Percentiles rank a stretch among this genome's conserved stretches.
Conservation (phyloP, 352 stramenopile genomes). For the Pythium myriotylum region DNA sequence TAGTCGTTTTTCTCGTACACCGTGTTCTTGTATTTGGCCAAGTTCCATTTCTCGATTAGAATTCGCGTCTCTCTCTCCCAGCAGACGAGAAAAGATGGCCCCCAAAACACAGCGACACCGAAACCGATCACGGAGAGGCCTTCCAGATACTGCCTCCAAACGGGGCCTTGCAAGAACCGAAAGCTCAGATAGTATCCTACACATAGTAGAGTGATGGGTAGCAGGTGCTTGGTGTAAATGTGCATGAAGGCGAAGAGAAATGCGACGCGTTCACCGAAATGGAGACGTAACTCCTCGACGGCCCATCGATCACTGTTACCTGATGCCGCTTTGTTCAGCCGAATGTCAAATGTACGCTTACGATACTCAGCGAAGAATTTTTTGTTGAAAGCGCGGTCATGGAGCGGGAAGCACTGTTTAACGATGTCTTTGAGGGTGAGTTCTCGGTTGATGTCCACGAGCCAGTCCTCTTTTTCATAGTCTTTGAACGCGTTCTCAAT, state of each 20-base stretch:
- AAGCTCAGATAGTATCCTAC: slow-evolving; percentile 82
- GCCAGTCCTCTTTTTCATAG: slow-evolving; percentile 89
- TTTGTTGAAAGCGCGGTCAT: slow-evolving; percentile 86
- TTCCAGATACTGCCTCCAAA: slow-evolving; percentile 79
- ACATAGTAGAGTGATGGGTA: slow-evolving; percentile 65
- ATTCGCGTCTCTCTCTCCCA: slow-evolving; percentile 89
- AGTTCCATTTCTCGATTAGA: slow-evolving; percentile 88
- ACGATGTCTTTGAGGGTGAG: slow-evolving; percentile 78
- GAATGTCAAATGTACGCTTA: slow-evolving; percentile 78
- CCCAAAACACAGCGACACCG: slow-evolving; percentile 81
- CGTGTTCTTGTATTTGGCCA: slow-evolving; percentile 88
- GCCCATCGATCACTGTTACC: slow-evolving; percentile 86
- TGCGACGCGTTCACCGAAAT: slow-evolving; percentile 88
- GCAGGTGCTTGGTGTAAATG: slow-evolving; percentile 87
- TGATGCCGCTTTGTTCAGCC: slow-evolving; percentile 60
- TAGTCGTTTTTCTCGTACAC: slow-evolving; percentile 88
- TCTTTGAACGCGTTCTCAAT: slow-evolving; percentile 87
- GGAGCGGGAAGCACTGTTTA: slow-evolving; percentile 80
- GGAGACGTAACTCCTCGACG: slow-evolving; percentile 82
- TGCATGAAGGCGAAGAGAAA: slow-evolving; percentile 91
- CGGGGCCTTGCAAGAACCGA: slow-evolving; percentile 49
- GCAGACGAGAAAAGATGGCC: slow-evolving; percentile 78
- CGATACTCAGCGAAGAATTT: slow-evolving; percentile 89
- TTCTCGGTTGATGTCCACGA: slow-evolving; percentile 85
- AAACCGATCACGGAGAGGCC: slow-evolving; percentile 71